A percentile compares a stretch with the other conserved stretches of the same genome.
Conservation (phyloP, 31 red algal species). For the Odonthalia washingtoniensis region DNA sequence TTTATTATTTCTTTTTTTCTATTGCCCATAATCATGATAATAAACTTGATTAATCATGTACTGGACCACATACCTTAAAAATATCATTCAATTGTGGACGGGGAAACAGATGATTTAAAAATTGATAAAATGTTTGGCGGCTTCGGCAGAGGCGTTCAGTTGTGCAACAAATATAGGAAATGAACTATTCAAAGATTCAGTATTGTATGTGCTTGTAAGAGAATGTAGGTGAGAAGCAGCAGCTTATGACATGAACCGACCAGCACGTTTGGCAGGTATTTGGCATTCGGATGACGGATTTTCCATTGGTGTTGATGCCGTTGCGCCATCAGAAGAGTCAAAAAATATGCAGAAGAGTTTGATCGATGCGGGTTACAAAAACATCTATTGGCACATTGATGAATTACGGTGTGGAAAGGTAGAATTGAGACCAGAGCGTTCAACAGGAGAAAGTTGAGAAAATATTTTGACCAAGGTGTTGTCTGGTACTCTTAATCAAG, state of each 20-base stretch:
- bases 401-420: conserved; percentile 67
- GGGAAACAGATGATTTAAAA: conserved; percentile 91
- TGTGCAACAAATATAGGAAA: conserved; percentile 24
- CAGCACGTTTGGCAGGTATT: conserved; percentile 84
- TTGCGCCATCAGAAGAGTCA: conserved; percentile 75
- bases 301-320: conserved; percentile 92
- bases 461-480: conserved; percentile 80
- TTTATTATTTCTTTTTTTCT: conserved; percentile 77
- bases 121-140: conserved; percentile 71
- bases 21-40: conserved; percentile 84
- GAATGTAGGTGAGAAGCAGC: conserved; percentile 81
- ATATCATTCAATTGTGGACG: conserved; percentile 94
- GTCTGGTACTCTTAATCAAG: conserved; percentile 84
- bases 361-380: conserved; percentile 62
- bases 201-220: conserved; percentile 88
- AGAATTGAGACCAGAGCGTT: conserved; percentile 82
- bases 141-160: conserved; percentile 54
- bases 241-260: conserved; percentile 88
- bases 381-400: conserved; percentile 73
- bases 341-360: conserved; percentile 59
- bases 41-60: conserved; percentile 90
- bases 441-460: conserved; percentile 92
- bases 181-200: conserved; percentile 66
- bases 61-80: conserved; percentile 82
- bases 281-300: conserved; percentile 92